A percentile compares a stretch with the other conserved stretches of the same genome.
Conservation (phyloP, 2,329 filamentous ascomycete genomes). For the Mollisiaceae sp. region DNA sequence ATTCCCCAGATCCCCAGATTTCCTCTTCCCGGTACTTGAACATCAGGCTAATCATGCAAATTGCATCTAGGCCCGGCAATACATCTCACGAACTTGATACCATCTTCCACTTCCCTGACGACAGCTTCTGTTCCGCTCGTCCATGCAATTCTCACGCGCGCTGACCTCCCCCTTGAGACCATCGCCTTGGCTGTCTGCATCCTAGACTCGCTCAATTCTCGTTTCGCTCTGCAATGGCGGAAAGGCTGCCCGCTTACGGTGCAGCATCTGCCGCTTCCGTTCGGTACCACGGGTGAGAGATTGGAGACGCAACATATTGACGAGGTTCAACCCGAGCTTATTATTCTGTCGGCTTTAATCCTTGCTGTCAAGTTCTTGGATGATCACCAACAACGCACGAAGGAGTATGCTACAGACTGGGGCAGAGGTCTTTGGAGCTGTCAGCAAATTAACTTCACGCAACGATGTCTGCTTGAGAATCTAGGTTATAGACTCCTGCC, state of each 20-base stretch:
- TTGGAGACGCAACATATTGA: slow-evolving; percentile 59
- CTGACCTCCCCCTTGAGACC: slow-evolving; percentile 63
- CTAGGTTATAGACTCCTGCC: slow-evolving; percentile 67
- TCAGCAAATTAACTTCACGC: slow-evolving; percentile 67
- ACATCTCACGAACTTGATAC: slow-evolving; percentile 70
- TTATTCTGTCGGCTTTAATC: slow-evolving; percentile 65
- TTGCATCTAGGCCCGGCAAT: slow-evolving; percentile 61
- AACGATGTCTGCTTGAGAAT: slow-evolving; percentile 67
- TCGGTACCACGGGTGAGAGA: slow-evolving; percentile 17
- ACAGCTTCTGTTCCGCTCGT: slow-evolving; percentile 62
- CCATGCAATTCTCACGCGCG: slow-evolving; percentile 63
- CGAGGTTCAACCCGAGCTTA: slow-evolving; percentile 64
- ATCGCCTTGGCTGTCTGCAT: slow-evolving; percentile 70
- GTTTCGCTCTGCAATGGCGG: slow-evolving; percentile 67
- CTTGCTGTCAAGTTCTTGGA: slow-evolving; percentile 71
- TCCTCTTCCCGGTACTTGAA: slow-evolving; percentile 8
- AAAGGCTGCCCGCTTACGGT: slow-evolving; percentile 57
- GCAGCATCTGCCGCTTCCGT: slow-evolving; percentile 43
- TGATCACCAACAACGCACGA: slow-evolving; percentile 59
- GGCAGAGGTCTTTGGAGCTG: slow-evolving; percentile 61
- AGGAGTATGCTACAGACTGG: slow-evolving; percentile 60
- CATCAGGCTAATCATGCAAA: slow-evolving; percentile 36
- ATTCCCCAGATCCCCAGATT: slow-evolving; percentile 7
- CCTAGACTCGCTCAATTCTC: slow-evolving; percentile 66
- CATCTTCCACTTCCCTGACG: slow-evolving; percentile 64